Evolutionary conservation across 2,329 filamentous ascomycete genomes (phyloP).

Genomic region (Fusarium hostae): DNA sequence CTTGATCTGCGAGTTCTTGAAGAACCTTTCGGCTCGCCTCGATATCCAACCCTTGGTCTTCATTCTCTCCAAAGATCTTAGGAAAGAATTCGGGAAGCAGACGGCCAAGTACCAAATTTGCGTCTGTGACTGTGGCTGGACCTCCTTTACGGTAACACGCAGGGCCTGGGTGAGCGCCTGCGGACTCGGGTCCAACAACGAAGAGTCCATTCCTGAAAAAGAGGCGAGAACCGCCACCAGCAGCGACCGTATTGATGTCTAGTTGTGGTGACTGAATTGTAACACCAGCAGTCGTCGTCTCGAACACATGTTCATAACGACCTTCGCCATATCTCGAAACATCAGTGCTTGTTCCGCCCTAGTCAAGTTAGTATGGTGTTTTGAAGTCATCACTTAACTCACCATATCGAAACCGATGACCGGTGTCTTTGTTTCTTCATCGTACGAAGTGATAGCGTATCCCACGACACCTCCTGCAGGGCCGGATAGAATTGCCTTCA

Average conservation of each 20-base stretch:
- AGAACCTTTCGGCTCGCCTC: conserved; percentile 81
- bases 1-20: conserved; percentile 77
- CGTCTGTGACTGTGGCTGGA: conserved; percentile 91
- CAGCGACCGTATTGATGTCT: conserved; percentile 95
- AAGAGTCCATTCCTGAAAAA: conserved; percentile 93
- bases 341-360: conserved; percentile 88
- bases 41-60: conserved; percentile 81
- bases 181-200: conserved; percentile 89
- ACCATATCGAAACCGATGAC: conserved; percentile 96
- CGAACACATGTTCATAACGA: conserved; percentile 91
- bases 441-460: conserved; percentile 91
- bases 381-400: conserved; percentile 1
- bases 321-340: conserved; percentile 88
- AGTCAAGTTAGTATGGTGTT: conserved; percentile 13
- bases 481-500: conserved; percentile 87
- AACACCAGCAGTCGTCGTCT: conserved; percentile 93
- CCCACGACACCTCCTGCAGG: conserved; percentile 95
- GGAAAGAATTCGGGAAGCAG: conserved; percentile 92
- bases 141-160: conserved; percentile 92
- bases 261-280: conserved; percentile 92
- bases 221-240: conserved; percentile 84
- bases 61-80: conserved; percentile 92
- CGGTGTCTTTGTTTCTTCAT: conserved; percentile 81
- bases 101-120: conserved; percentile 85
- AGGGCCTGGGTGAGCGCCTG: conserved; percentile 88